phyloP scores from a whole-genome alignment of 2,329 filamentous ascomycete species.

The Neopestalotiopsis sp. region DNA sequence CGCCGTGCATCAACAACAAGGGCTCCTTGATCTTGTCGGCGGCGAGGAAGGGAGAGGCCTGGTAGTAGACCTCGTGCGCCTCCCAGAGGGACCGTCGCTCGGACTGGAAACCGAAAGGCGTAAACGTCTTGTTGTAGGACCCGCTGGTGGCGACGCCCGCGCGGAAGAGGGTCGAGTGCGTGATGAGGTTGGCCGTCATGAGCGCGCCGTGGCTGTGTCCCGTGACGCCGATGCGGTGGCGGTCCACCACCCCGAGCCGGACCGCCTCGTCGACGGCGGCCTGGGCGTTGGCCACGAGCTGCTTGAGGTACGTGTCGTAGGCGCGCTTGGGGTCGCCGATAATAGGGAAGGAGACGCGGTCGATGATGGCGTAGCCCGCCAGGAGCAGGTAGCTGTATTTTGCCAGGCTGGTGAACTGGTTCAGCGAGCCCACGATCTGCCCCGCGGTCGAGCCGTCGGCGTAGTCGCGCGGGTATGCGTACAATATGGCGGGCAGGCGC shows the following conservation, averaged over 20 bases:
- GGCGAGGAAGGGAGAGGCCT: conserved; percentile 4
- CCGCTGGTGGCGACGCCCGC: background rate
- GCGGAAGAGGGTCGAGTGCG: conserved; percentile 3
- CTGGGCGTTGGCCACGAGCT: conserved; percentile 11
- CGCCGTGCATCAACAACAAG: conserved; percentile 1
- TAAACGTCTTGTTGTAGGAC: conserved; percentile 7
- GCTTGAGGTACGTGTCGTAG: conserved; percentile 10
- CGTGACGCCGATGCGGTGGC: conserved; percentile 3
- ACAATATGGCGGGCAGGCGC: background rate
- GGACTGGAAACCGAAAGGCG: conserved; percentile 4
- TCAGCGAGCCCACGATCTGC: background rate
- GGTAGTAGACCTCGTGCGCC: background rate
- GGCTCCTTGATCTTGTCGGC: conserved; percentile 15
- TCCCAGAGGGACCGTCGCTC: conserved; percentile 1
- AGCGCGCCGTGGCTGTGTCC: conserved; percentile 10
- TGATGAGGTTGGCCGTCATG: background rate
- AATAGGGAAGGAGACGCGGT: conserved; percentile 2
- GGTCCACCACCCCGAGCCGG: background rate
- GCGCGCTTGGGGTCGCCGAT: background rate
- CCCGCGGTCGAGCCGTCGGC: conserved; percentile 5
- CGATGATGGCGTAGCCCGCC: conserved; percentile 11
- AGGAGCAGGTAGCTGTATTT: conserved; percentile 5
- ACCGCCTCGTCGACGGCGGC: conserved; percentile 4
- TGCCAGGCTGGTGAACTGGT: background rate
- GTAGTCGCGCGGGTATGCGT: conserved; percentile 11